Evolutionary conservation across 2,329 filamentous ascomycete species (phyloP), one percentile per base, ranked within the genome.

Genomic region (Lachnellula cervina): DNA sequence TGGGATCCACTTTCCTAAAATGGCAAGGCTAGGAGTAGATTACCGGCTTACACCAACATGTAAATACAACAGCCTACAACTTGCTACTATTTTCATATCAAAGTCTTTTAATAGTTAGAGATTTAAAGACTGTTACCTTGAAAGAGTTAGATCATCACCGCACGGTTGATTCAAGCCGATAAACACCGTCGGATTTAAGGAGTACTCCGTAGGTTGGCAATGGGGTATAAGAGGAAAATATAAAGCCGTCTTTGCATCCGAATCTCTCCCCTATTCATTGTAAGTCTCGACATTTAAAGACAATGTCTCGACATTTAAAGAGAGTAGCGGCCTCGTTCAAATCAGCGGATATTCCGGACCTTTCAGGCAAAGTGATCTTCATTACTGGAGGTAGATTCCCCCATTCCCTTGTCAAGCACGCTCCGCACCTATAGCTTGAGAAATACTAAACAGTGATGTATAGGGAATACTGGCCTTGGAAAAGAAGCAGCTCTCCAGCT

Each of bases 381-480:
- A 70, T 79, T 35, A 79, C 76, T 0, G 76, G 76, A 49, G 76
- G 59, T 54, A 55, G 25, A 40, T 37, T 52, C 52, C 37, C 28
- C 17, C 1, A 45, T 53, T 23, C 4, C 17, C 7, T 17, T 43
- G 17, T 55, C 38, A 11, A 23, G 16, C 16, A 9, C 40, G 4
- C 9, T 19, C 40, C 14, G n/a, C 40, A 43, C 40, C 40, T 38
- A 8, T 38, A 14, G 7, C 11, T 25, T 25, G 25, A 25, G 5
- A 25, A 1, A 19, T 43, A 42, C 37, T 55, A 34, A 35, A 44
- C 17, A 51, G 59, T 28, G 43, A 32, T 21, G 25, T 54, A n/a
- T 21, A 65, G 62, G 73, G 52, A 80, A 77, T n/a, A 47, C 70
- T n/a, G 78, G 78, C 0, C 71, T 81, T 0, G 79, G 79, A 25